Conservation (phyloP, 1,284 basidiomycete genomes). For the Mycosarcoma mackinlayi region DNA sequence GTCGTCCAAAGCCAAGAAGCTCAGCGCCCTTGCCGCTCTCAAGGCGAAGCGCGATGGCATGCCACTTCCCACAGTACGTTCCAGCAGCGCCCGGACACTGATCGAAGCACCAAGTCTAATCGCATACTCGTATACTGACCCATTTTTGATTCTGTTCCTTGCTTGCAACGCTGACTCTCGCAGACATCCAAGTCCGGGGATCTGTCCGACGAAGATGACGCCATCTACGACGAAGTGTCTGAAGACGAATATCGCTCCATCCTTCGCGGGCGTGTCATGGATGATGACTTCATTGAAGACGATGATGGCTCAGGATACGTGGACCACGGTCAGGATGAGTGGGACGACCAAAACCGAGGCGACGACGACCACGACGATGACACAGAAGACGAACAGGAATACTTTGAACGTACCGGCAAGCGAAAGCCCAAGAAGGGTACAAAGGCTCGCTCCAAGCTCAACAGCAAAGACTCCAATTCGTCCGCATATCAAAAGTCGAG, state of each 20-base stretch:
- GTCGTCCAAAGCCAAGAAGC: constrained; percentile 56
- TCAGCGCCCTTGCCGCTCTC: constrained; percentile 63
- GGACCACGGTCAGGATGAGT: constrained; percentile 96
- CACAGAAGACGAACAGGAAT: constrained; percentile 63
- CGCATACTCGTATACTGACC: neutral
- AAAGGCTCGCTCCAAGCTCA: constrained; percentile 46
- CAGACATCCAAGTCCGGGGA: constrained; percentile 23
- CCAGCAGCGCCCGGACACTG: neutral
- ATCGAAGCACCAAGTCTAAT: neutral
- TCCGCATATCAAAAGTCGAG: constrained; percentile 36
- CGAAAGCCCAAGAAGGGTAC: constrained; percentile 62
- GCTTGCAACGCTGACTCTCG: neutral
- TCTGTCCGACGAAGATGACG: constrained; percentile 63
- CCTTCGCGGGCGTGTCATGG: constrained; percentile 84
- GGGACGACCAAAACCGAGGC: constrained; percentile 70
- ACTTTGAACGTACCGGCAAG: constrained; percentile 64
- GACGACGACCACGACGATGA: constrained; percentile 70
- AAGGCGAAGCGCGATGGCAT: constrained; percentile 62
- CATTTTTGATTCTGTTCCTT: neutral
- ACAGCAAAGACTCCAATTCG: constrained; percentile 8
- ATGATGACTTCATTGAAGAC: constrained; percentile 90
- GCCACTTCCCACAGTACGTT: constrained; percentile 25
- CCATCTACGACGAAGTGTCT: constrained; percentile 89
- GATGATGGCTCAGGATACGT: constrained; percentile 92
- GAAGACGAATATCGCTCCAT: constrained; percentile 90